phyloP scores from a whole-genome alignment of 108 stramenopile genomes.

The Pseudonitzschia pungens region DNA sequence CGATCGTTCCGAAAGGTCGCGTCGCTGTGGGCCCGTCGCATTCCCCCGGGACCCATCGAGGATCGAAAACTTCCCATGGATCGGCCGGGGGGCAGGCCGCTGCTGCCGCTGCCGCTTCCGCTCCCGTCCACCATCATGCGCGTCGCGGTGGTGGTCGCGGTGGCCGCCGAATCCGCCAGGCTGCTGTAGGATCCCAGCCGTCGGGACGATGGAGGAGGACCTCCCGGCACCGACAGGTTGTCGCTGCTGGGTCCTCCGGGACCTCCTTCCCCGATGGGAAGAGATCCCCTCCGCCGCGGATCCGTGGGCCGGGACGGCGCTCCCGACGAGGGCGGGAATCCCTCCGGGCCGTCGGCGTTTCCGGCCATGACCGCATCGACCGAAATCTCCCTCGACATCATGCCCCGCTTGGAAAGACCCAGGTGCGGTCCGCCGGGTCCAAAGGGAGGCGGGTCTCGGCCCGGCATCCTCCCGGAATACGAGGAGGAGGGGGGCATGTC shows the following conservation, averaged over 20 bases:
- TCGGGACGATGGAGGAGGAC: constrained; percentile 1
- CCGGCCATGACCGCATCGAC: neutral
- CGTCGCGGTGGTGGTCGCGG: neutral
- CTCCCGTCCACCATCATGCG: neutral
- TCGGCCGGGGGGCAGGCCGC: neutral
- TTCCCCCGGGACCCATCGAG: constrained; percentile 13
- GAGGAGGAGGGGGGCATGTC: neutral
- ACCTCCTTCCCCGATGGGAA: neutral
- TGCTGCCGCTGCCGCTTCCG: neutral
- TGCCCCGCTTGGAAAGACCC: neutral
- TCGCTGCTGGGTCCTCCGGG: constrained; percentile 2
- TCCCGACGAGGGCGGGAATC: constrained; percentile 1
- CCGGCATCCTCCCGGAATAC: neutral
- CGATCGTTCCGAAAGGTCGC: constrained; percentile 13
- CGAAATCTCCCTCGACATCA: neutral
- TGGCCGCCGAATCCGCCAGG: constrained; percentile 29
- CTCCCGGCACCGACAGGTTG: constrained; percentile 1
- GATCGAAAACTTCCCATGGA: constrained; percentile 9
- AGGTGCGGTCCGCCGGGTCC: neutral
- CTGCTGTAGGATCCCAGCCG: constrained; percentile 42
- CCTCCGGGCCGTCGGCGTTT: neutral
- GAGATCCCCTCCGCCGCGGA: constrained; percentile 30
- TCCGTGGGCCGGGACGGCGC: constrained; percentile 35
- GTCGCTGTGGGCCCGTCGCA: constrained; percentile 12
- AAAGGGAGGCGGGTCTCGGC: neutral